Conservation (phyloP, 2,329 filamentous ascomycete species). For the Lasiodiplodia sp. region DNA sequence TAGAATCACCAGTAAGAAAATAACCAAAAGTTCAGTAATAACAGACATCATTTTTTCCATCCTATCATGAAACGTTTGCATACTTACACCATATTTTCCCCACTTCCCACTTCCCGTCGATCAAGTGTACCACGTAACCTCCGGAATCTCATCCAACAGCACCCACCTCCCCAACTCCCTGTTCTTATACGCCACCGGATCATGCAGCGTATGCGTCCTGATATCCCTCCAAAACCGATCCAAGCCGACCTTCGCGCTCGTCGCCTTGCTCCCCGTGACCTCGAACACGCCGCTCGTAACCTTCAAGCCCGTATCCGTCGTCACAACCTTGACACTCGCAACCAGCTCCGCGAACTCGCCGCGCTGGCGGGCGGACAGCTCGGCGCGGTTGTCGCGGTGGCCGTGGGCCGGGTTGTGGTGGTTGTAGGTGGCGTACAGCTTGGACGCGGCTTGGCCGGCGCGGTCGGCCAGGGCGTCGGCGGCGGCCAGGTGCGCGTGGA, state of each 20-base stretch:
- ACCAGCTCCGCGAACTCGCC: slow-evolving; percentile 70
- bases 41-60: too few relatives aligned
- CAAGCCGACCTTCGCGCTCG: slow-evolving; percentile 64
- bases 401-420: background rate
- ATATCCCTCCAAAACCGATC: slow-evolving; percentile 73
- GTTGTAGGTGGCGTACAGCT: slow-evolving; percentile 55
- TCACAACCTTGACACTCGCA: slow-evolving; percentile 67
- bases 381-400: slow-evolving; percentile 44
- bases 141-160: slow-evolving; percentile 63
- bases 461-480: slow-evolving; percentile 65
- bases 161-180: slow-evolving; percentile 66
- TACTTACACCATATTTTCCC: too few relatives aligned
- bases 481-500: slow-evolving; percentile 67
- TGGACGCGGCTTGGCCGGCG: slow-evolving; percentile 58
- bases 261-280: slow-evolving; percentile 66
- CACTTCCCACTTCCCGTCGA: background rate
- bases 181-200: slow-evolving; percentile 73
- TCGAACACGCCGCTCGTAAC: slow-evolving; percentile 71
- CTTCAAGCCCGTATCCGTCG: slow-evolving; percentile 65
- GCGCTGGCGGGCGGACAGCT: slow-evolving; percentile 59
- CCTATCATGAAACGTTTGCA: too few relatives aligned
- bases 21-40: too few relatives aligned
- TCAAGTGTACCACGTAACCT: slow-evolving; percentile 68
- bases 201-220: slow-evolving; percentile 70
- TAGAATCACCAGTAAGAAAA: too few relatives aligned